Conservation (phyloP, 345 rosid species). For the Salix suchowensis region DNA sequence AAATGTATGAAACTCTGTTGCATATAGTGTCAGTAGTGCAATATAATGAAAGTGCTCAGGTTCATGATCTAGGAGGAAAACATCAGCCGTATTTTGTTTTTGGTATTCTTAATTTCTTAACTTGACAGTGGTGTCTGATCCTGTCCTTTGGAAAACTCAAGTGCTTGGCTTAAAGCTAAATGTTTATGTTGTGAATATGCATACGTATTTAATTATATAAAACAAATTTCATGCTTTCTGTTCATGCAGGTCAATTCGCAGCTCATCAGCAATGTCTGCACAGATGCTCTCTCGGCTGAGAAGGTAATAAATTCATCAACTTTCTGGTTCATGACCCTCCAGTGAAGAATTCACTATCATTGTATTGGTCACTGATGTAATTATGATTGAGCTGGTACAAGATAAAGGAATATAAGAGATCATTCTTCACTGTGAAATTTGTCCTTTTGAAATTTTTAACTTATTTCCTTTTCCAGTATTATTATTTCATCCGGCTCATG, state of each 20-base stretch:
- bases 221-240: background rate
- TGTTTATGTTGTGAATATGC: background rate
- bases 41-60: background rate
- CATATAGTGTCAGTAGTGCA: background rate
- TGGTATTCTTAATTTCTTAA: background rate
- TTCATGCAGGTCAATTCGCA: conserved; percentile 81
- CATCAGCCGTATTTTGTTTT: background rate
- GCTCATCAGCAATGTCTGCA: conserved; percentile 95
- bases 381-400: background rate
- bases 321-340: background rate
- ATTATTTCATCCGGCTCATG: conserved; percentile 96
- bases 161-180: background rate
- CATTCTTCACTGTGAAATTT: background rate
- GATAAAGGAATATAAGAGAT: background rate
- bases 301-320: conserved; percentile 44
- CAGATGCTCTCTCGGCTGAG: conserved; percentile 97
- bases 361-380: background rate
- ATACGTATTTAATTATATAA: background rate
- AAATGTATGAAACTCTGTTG: background rate
- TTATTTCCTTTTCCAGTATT: conserved; percentile 54
- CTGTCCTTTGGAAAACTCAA: background rate
- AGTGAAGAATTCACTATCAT: background rate
- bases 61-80: background rate
- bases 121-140: background rate
- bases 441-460: background rate